Conservation (phyloP, 257 asterid genomes). For the Jacaranda mimosifolia region DNA sequence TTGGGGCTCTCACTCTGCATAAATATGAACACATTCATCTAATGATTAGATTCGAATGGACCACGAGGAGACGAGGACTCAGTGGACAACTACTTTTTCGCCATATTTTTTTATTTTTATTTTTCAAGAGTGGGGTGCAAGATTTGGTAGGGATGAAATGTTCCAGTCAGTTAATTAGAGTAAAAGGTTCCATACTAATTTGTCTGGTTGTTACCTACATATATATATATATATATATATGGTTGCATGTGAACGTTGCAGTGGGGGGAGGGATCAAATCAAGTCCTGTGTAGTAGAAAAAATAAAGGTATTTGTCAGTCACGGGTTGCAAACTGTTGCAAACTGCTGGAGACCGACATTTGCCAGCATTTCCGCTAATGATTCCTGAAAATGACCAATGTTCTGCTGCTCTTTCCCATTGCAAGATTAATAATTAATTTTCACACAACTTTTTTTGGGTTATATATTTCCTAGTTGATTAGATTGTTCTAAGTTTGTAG, state of each 20-base stretch:
- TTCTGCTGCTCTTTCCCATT: not conserved
- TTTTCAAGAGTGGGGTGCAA: not conserved
- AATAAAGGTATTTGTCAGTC: not conserved
- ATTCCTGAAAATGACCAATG: not conserved
- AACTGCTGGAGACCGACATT: not conserved
- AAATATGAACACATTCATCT: no score
- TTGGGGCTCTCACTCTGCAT: no score
- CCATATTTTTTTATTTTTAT: no score
- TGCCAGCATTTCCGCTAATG: not conserved
- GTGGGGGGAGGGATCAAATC: not conserved
- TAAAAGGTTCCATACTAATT: not conserved
- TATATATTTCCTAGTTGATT: no score
- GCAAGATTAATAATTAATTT: no score
- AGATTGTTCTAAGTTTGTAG: no score
- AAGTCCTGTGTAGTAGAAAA: not conserved
- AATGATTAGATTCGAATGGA: no score
- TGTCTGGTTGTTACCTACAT: conserved; percentile 20
- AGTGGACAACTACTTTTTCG: no score
- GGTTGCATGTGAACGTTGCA: conserved; percentile 33
- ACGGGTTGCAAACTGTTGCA: not conserved
- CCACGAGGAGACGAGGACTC: no score
- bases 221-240: not conserved
- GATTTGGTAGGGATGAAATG: not conserved
- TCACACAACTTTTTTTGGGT: no score
- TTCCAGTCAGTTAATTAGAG: no score